Base-by-base conservation (phyloP, 768 basidiomycete genomes). In the Russula brevipes region DNA sequence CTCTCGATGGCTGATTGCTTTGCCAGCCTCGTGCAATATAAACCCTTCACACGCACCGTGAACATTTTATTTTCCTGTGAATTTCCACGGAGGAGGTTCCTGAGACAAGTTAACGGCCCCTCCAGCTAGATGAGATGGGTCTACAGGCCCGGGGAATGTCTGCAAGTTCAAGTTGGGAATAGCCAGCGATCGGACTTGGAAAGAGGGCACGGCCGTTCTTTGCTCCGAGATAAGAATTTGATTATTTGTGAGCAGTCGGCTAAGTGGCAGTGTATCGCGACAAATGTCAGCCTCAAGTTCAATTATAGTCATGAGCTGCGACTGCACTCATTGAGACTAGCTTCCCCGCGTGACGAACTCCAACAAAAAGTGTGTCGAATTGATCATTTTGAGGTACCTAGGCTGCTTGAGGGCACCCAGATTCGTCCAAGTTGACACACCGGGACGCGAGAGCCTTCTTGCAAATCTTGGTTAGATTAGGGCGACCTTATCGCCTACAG, bases 101-200 rank as follows among this genome's bases (percentile, higher is more conserved):
- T 57, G 61, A 41, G 30, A 53, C 35, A 19, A n/a, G 16, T 53
- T 53, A 5, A 12, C 2, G n/a, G 51, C n/a, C n/a, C n/a, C 12
- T 19, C 36, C n/a, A 38, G 51, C 30, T 19, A 17, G n/a, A 45
- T 11, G 17, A 8, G 9, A 19, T 53, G 30, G 10, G 38, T 30
- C 55, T 30, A 56, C 16, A n/a, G 24, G 1, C 24, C 24, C 24
- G 24, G 41, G 31, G 61, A 57, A 57, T 42, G 44, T 41, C 17
- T 31, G 24, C 61, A 39, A 38, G 24, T 24, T 24, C 24, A 24
- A 24, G 63, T 50, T 54, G 19, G 52, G 35, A 64, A 59, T 59
- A 55, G 53, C 19, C 33, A 31, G 4, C 39, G 47, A 57, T 58
- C 57, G 51, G 38, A 36, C 14, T 57, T 44, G 50, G 53, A 35